Evolutionary conservation across 2,329 filamentous ascomycete genomes (phyloP), one percentile per base, ranked within the genome.

Genomic region (Neurospora sp.): DNA sequence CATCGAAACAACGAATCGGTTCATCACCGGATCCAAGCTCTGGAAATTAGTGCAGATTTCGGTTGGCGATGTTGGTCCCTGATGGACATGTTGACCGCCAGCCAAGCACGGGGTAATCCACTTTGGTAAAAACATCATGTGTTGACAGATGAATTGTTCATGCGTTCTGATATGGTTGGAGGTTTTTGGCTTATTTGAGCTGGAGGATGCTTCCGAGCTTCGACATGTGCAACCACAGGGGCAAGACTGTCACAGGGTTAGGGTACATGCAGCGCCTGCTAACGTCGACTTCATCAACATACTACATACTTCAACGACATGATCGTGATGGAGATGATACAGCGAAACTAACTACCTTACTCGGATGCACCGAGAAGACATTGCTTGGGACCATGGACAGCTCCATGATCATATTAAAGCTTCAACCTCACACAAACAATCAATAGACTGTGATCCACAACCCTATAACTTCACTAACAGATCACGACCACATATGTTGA

Each of bases 21-120:
- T 28, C 12, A 33, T 17, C 15, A 62, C 23, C 33, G 33, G 52
- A 3, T 62, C 6, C 12, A 62, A 62, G 52, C 52, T n/a, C 52
- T 15, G 52, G 52, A 62, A 62, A 62, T 62, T 62, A 6, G 52
- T 62, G 23, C 52, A 62, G 23, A 62, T 62, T 33, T 62, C 52
- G 52, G 52, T 62, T 62, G 52, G 23, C 15, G 11, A 17, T 62
- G 23, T 62, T 62, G 23, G 23, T 33, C 6, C 23, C 12, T 57
- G 12, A 33, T 33, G 46, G 46, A 57, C 23, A 57, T 62, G 15
- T 33, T 62, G 23, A 62, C 52, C 23, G 23, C 52, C 28, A 15
- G 23, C 52, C 28, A 33, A 62, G 28, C 15, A 33, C 52, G 28
- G 15, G 52, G 15, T 33, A 62, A 36, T n/a, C 52, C 28, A 36